Conservation (phyloP, 2,329 filamentous ascomycete genomes). For the Thielaviopsis euricoi region DNA sequence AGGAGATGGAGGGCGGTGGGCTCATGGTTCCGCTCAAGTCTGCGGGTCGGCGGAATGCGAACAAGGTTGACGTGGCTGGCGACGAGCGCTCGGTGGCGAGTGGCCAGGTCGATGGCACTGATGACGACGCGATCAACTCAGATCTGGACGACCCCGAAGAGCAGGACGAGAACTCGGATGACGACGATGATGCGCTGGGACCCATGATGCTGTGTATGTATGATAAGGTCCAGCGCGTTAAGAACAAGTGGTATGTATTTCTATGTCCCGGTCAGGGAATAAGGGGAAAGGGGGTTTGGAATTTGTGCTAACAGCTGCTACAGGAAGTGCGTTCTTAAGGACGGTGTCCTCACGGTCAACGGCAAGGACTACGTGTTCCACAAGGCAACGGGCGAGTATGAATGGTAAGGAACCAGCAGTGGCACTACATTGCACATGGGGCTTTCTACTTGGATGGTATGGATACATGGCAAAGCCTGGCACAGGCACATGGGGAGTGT, state of each 20-base stretch:
- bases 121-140: conserved; percentile 96
- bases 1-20: conserved; percentile 56
- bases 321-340: conserved; percentile 95
- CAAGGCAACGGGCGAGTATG: conserved; percentile 92
- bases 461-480: background rate
- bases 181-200: conserved; percentile 66
- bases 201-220: conserved; percentile 98
- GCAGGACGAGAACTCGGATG: conserved; percentile 64
- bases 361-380: conserved; percentile 96
- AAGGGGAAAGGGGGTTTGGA: background rate
- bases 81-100: conserved; percentile 26
- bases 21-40: conserved; percentile 57
- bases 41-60: conserved; percentile 21
- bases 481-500: too few species aligned
- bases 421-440: too few species aligned
- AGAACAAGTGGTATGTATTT: conserved; percentile 73
- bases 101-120: conserved; percentile 39
- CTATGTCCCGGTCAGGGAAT: too few species aligned
- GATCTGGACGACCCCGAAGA: conserved; percentile 94
- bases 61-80: background rate
- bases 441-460: too few species aligned
- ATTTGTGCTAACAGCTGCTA: conserved; percentile 17
- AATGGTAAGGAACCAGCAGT: conserved; percentile 50
- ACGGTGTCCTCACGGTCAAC: conserved; percentile 83
- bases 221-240: conserved; percentile 96